Base-by-base conservation (phyloP, 768 basidiomycete species). In the Kwoniella heveanensis region DNA sequence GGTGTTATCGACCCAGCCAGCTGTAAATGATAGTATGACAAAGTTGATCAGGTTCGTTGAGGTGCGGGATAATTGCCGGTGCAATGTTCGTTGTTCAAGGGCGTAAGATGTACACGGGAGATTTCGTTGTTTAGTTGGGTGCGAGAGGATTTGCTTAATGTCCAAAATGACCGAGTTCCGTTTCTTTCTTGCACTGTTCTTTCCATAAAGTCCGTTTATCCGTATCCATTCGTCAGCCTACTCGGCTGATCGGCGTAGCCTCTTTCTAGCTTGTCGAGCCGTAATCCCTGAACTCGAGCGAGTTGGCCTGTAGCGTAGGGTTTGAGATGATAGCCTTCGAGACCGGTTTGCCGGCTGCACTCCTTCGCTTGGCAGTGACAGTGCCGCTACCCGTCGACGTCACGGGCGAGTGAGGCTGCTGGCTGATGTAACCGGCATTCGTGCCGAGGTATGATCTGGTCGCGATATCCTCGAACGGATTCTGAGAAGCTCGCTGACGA, bases 381-480 rank as follows among this genome's bases (percentile, higher is more conserved):
- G 37, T 29, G 29, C 57, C 32, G 26, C 32, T 22, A 49, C 55
- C 39, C 51, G 32, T 22, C 55, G 32, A 37, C 4, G 57, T 58
- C 21, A 58, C 29, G 36, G 56, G 49, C 30, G 57, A 26, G 37
- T 58, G 12, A 54, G 64, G 25, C 49, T 52, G 19, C 29, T 67
- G 63, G n/a, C 27, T 36, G 24, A 26, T 30, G 44, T 50, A 26
- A n/a, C 55, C 30, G 9, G 49, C 53, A 17, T 66, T 62, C 39
- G 67, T 69, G 52, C 59, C 64, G 36, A 77, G 70, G 53, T 76
- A 79, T 1, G 69, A 70, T 22, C 76, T 60, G 37, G 72, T 75
- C 8, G 74, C 74, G 12, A 74, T 72, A 54, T 78, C 77, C 55
- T 78, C 78, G 55, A 79, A 79, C 1, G 77, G 78, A 51, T 79